Evolutionary conservation across 345 rosid genomes (phyloP).

Genomic region (Rhodamnia argentea): DNA sequence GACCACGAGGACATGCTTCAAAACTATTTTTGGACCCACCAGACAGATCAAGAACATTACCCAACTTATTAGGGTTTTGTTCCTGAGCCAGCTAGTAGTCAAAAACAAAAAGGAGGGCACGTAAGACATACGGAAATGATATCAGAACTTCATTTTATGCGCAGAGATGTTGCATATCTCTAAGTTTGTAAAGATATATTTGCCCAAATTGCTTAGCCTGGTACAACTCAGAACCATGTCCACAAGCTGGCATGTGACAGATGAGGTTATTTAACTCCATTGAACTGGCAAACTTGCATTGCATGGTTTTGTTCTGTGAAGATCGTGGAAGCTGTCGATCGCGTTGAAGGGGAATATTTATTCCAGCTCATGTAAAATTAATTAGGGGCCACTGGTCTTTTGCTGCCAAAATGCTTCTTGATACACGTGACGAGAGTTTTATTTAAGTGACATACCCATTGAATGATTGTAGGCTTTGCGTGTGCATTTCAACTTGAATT

Average conservation of each 20-base stretch:
- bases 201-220: background rate
- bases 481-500: background rate
- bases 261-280: background rate
- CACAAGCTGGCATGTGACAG: background rate
- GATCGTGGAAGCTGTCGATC: background rate
- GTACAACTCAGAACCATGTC: background rate
- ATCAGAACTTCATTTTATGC: background rate
- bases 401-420: slow-evolving; percentile 1
- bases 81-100: background rate
- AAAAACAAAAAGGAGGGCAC: background rate
- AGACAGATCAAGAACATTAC: background rate
- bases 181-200: background rate
- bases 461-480: slow-evolving; percentile 5
- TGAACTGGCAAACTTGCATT: slow-evolving; percentile 13
- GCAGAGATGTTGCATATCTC: background rate
- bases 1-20: background rate
- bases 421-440: slow-evolving; percentile 10
- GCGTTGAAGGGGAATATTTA: background rate
- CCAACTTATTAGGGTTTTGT: background rate
- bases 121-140: background rate
- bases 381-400: background rate
- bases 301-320: slow-evolving; percentile 4
- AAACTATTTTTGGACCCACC: background rate
- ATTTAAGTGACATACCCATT: background rate
- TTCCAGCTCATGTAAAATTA: background rate